Percentiles rank a stretch among this genome's conserved stretches.
phyloP scores from a whole-genome alignment of 345 rosid genomes.

The Noccaea caerulescens region DNA sequence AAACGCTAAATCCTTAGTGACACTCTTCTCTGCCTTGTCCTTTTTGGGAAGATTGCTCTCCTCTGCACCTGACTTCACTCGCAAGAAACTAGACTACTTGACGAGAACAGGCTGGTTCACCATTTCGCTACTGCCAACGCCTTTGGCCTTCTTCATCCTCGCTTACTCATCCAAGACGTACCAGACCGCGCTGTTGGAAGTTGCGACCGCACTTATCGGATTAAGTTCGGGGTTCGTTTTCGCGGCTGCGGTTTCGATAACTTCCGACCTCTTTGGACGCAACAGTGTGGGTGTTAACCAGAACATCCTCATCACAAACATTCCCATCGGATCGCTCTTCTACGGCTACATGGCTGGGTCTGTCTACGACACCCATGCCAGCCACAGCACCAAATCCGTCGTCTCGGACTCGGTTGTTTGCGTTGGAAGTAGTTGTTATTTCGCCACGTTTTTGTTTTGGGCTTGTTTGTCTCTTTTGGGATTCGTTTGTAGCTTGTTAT shows the following conservation, averaged over 20 bases:
- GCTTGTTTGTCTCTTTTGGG: slow-evolving; percentile 78
- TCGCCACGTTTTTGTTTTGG: slow-evolving; percentile 76
- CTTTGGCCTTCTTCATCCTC: slow-evolving; percentile 67
- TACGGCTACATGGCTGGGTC: slow-evolving; percentile 83
- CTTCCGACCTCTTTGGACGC: slow-evolving; percentile 84
- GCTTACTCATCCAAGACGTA: slow-evolving; percentile 50
- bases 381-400: slow-evolving; percentile 1
- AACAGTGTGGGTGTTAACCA: slow-evolving; percentile 78
- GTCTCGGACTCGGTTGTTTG: slow-evolving; percentile 51
- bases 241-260: slow-evolving; percentile 80
- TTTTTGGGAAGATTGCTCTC: slow-evolving; percentile 83
- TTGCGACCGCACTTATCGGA: slow-evolving; percentile 64
- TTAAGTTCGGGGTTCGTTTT: slow-evolving; percentile 79
- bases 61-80: slow-evolving; percentile 83
- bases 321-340: slow-evolving; percentile 78
- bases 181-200: slow-evolving; percentile 37
- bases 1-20: slow-evolving; percentile 52
- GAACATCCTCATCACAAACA: slow-evolving; percentile 86
- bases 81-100: slow-evolving; percentile 48
- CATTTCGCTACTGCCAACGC: slow-evolving; percentile 64
- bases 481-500: slow-evolving; percentile 58
- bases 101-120: slow-evolving; percentile 90
- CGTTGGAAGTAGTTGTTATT: slow-evolving; percentile 79
- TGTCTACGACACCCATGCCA: slow-evolving; percentile 62
- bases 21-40: slow-evolving; percentile 78